Evolutionary conservation across 2,329 filamentous ascomycete species (phyloP).

Genomic region (Capronia coronata): DNA sequence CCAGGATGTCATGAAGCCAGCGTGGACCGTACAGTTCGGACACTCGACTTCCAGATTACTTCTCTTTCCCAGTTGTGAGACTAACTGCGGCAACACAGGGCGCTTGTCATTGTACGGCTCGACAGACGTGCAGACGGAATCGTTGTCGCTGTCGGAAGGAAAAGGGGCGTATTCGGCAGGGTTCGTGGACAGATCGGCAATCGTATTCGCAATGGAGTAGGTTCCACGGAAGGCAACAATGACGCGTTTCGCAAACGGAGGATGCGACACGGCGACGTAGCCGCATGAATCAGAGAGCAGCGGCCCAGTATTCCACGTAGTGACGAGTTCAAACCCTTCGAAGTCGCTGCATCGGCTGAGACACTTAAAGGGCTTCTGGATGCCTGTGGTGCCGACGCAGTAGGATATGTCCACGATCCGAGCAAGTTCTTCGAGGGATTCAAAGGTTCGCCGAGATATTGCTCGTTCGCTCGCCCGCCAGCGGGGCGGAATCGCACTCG

Average conservation of each 20-base stretch:
- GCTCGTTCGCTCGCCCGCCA: constrained; percentile 7
- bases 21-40: constrained; percentile 83
- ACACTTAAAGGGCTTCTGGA: constrained; percentile 77
- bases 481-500: constrained; percentile 13
- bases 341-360: constrained; percentile 81
- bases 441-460: constrained; percentile 62
- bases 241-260: constrained; percentile 55
- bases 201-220: constrained; percentile 85
- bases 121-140: constrained; percentile 22
- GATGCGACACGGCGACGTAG: constrained; percentile 82
- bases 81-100: constrained; percentile 20
- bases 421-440: constrained; percentile 77
- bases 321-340: constrained; percentile 67
- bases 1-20: constrained; percentile 85
- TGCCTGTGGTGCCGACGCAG: constrained; percentile 79
- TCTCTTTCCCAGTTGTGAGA: constrained; percentile 22
- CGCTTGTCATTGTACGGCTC: constrained; percentile 9
- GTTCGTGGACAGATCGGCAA: constrained; percentile 80
- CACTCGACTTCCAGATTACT: constrained; percentile 49
- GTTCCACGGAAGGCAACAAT: constrained; percentile 89
- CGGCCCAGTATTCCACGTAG: constrained; percentile 83
- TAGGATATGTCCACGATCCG: constrained; percentile 91
- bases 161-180: constrained; percentile 91
- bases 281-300: constrained; percentile 86
- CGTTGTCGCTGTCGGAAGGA: constrained; percentile 45